Percentiles rank a stretch among this genome's conserved stretches.
Conservation (phyloP, 306 rosid species). For the Quercus mongolica region DNA sequence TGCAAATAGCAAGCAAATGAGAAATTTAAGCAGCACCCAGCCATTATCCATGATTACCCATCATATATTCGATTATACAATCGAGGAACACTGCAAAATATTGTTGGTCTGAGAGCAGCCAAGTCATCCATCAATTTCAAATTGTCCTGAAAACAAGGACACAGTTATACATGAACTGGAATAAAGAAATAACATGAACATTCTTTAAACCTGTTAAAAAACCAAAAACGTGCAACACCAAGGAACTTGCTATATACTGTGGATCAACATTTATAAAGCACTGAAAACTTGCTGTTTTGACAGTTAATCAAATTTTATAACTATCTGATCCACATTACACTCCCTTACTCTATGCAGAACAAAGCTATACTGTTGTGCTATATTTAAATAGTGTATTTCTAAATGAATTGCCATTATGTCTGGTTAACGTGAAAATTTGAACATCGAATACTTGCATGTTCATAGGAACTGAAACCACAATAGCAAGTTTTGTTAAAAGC, state of each 20-base stretch:
- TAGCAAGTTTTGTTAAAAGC: not conserved
- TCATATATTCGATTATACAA: slow-evolving; percentile 93
- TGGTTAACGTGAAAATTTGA: not conserved
- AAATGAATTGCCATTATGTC: not conserved
- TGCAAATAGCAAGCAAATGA: not conserved
- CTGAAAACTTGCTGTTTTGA: not conserved
- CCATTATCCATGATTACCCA: slow-evolving; percentile 48
- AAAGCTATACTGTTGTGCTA: not conserved
- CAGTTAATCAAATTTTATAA: not conserved
- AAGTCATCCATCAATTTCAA: slow-evolving; percentile 90
- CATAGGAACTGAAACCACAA: not conserved
- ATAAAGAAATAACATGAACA: not conserved
- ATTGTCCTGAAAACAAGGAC: slow-evolving; percentile 60
- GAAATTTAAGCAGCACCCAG: slow-evolving; percentile 4
- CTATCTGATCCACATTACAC: not conserved
- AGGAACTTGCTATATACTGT: not conserved
- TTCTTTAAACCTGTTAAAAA: not conserved
- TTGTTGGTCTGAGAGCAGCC: slow-evolving; percentile 80
- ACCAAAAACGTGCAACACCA: not conserved
- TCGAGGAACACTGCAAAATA: slow-evolving; percentile 96
- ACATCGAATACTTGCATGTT: not conserved
- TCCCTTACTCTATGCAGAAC: not conserved
- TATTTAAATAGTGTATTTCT: not conserved
- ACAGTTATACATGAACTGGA: slow-evolving; percentile 20
- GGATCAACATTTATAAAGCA: not conserved